These are phyloP conservation scores for Boeremia exigua DNA, from an alignment of 2,329 filamentous ascomycete species.

Conservation along the genomic window DNA sequence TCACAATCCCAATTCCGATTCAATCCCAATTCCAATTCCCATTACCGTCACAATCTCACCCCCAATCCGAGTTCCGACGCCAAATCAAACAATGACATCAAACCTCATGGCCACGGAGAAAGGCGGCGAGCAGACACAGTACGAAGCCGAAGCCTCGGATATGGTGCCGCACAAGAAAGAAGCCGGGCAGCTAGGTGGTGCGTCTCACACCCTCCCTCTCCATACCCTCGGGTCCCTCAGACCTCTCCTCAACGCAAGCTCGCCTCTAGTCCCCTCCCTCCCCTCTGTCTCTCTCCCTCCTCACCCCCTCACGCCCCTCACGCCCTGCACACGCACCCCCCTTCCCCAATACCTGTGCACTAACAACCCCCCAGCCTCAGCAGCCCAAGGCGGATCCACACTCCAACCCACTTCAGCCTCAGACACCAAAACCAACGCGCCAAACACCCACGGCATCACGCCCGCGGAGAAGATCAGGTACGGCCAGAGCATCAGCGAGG, in stretches of 20 bases:
- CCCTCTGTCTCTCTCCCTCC: not conserved
- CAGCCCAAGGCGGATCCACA: conserved; percentile 20
- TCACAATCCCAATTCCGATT: no score
- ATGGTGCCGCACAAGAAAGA: conserved; percentile 59
- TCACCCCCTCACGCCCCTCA: not conserved
- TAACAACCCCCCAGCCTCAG: conserved; percentile 14
- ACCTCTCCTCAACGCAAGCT: not conserved
- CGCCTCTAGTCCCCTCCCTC: not conserved
- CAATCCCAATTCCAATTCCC: no score
- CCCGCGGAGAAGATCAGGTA: conserved; percentile 60
- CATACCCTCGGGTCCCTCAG: no score
- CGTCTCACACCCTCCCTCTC: not conserved
- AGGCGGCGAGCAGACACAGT: conserved; percentile 67
- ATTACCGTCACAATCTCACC: no score
- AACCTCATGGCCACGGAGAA: conserved; percentile 65
- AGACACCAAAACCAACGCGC: conserved; percentile 39
- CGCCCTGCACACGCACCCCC: no score
- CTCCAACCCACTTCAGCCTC: conserved; percentile 32
- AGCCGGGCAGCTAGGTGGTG: conserved; percentile 64
- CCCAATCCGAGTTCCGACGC: no score
- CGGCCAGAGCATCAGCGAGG: conserved; percentile 62
- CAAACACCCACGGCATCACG: conserved; percentile 49
- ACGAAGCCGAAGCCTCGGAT: conserved; percentile 63
- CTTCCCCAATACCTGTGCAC: not conserved
- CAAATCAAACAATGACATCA: conserved; percentile 60